Percentiles rank a stretch among this genome's conserved stretches.
Conservation (phyloP, 2,329 filamentous ascomycete species). For the Trichoderma gracile region DNA sequence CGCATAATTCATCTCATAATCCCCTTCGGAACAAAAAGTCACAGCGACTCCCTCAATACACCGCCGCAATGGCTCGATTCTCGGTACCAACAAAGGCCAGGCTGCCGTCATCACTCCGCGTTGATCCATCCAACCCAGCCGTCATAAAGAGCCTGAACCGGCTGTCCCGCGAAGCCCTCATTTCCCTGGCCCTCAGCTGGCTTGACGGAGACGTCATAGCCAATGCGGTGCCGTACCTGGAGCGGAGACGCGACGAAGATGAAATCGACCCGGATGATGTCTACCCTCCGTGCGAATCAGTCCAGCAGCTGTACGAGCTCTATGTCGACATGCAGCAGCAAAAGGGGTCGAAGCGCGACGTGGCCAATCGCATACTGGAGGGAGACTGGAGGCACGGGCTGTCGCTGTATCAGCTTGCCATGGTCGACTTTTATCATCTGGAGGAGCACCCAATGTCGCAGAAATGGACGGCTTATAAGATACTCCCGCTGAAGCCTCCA, state of each 20-base stretch:
- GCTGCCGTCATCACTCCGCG: slow-evolving; percentile 68
- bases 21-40: too few species aligned
- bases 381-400: slow-evolving; percentile 69
- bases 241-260: slow-evolving; percentile 30
- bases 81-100: slow-evolving; percentile 71
- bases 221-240: slow-evolving; percentile 48
- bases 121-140: slow-evolving; percentile 64
- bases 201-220: slow-evolving; percentile 65
- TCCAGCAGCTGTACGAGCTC: slow-evolving; percentile 65
- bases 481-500: slow-evolving; percentile 53
- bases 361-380: slow-evolving; percentile 63
- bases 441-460: slow-evolving; percentile 65
- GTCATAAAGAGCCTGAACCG: slow-evolving; percentile 67
- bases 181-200: slow-evolving; percentile 76
- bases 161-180: slow-evolving; percentile 69
- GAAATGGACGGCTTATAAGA: slow-evolving; percentile 64
- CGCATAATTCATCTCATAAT: not conserved
- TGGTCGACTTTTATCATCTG: slow-evolving; percentile 67
- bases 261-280: slow-evolving; percentile 63
- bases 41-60: not conserved
- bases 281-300: slow-evolving; percentile 66
- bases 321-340: slow-evolving; percentile 62
- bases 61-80: slow-evolving; percentile 54
- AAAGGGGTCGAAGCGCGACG: slow-evolving; percentile 63
- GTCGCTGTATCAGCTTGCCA: slow-evolving; percentile 66